Evolutionary conservation across 805 yeast species (phyloP), one percentile per base, ranked within the genome.

Genomic region (Yamadazyma tumulicola): DNA sequence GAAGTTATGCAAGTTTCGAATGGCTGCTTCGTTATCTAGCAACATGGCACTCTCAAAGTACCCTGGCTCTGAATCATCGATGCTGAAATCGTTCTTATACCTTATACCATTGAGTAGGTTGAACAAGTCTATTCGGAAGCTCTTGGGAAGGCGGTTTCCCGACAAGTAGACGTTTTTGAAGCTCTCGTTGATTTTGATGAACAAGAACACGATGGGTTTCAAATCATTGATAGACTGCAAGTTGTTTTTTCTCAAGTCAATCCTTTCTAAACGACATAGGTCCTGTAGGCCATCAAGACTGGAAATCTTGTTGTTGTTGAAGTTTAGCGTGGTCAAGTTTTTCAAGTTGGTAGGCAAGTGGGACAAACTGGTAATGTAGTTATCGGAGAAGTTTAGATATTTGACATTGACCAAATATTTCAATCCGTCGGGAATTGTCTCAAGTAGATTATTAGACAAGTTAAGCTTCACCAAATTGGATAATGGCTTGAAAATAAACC

Each of bases 1-100:
- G 22, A 28, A 72, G 35, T 62, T 66, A 38, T 68, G 67, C 35
- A 73, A 59, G 26, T 58, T 59, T 45, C 64, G 54, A 34, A 61
- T 58, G 1, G 79, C 73, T 16, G 62, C 59, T 41, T 71, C 76
- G 2, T 69, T 58, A 42, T 75, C 81, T 33, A 76, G 57, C 19
- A 77, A 53, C 46, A 76, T 49, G 20, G 81, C 71, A 14, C 74
- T 65, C 54, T 77, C 83, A 54, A 77, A 74, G 36, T 77, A 74
- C 1, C 82, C 81, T 0, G 83, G 82, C 34, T 72, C 53, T 3
- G 81, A 74, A 28, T 79, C 81, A 49, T 77, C 82, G 24, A 77
- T 71, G 44, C 72, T 72, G 39, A 77, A 48, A 6, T 49, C 48
- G 42, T 74, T 74, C 16, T 61, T 60, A 39, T 68, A 69, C 37